Evolutionary conservation across 2,329 filamentous ascomycete genomes (phyloP).

Genomic region (Seiridium unicorne): DNA sequence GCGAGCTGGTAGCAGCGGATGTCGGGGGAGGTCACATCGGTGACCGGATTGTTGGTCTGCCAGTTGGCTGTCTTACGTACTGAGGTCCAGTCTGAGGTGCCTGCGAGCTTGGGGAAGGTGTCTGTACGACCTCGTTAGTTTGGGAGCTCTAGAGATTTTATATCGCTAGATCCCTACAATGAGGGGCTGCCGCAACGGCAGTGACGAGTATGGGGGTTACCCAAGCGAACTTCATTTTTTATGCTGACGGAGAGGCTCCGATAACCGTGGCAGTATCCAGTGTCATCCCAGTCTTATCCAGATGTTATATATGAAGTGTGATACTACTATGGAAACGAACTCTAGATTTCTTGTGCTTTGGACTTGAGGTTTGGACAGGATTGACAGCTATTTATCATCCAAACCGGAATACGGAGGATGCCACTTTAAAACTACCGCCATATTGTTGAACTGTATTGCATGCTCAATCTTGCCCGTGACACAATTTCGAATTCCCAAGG

Average conservation of each 20-base stretch:
- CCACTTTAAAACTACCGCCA: not conserved
- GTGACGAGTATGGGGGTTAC: not conserved
- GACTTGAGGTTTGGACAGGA: no score
- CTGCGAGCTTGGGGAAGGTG: slow-evolving; percentile 28
- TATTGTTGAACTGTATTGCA: not conserved
- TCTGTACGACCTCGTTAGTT: slow-evolving; percentile 12
- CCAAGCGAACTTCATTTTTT: not conserved
- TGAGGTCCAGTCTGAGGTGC: slow-evolving; percentile 26
- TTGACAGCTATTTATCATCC: no score
- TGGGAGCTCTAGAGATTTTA: no score
- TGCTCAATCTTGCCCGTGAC: not conserved
- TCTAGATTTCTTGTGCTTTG: no score
- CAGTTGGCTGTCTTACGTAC: slow-evolving; percentile 43
- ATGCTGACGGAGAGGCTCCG: no score
- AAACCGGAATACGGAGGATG: no score
- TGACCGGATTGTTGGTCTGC: slow-evolving; percentile 42
- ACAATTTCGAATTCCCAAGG: not conserved
- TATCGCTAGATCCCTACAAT: not conserved
- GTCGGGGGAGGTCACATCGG: slow-evolving; percentile 42
- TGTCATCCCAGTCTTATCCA: no score
- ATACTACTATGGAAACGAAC: no score
- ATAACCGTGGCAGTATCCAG: no score
- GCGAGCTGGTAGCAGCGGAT: slow-evolving; percentile 51
- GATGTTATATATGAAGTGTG: no score
- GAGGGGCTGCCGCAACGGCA: not conserved